Evolutionary conservation across 805 yeast species (phyloP), one percentile per base, ranked within the genome.

Genomic region (Nakazawaea ambrosiae): DNA sequence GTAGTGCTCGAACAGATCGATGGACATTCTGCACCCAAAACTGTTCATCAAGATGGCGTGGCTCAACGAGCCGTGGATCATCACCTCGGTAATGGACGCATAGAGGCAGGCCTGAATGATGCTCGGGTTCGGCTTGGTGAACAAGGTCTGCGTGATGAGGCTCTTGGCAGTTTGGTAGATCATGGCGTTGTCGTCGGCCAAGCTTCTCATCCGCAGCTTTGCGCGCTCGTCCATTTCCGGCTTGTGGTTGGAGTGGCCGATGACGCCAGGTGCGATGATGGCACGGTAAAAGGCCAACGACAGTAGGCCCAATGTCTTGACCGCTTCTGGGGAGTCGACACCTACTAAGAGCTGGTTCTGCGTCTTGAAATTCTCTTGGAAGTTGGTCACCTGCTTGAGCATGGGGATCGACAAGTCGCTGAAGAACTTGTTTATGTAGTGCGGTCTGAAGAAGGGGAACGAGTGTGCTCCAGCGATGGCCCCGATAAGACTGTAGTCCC

Each of bases 1-100:
- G 31, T 29, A 38, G 29, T 33, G 41, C 5, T 38, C 41, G 20
- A 33, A 38, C 16, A 33, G 14, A 9, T 38, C 37, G 27, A 38
- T 33, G 10, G 41, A 19, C 26, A 29, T 11, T n/a, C 41, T n/a
- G 18, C 34, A 28, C 10, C 23, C 26, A 19, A 33, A 10, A 20
- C 20, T 29, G 17, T 25, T 38, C 17, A 38, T 20, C 15, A 33
- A 4, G 8, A 19, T 17, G 8, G 37, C 33, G 5, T 24, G 28
- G 9, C 14, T 29, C 8, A 38, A 18, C 8, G 37, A 38, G n/a
- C 34, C 37, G 7, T 31, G 27, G 9, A 33, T 8, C 23, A 33
- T 30, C 9, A 38, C 27, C n/a, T 38, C 37, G 6, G 37, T 19
- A 9, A 38, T 14, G 2, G 41, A 37, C 4, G 36, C 33, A 22